Evolutionary conservation across 306 rosid species (phyloP).

Genomic region (Quercus ilex): DNA sequence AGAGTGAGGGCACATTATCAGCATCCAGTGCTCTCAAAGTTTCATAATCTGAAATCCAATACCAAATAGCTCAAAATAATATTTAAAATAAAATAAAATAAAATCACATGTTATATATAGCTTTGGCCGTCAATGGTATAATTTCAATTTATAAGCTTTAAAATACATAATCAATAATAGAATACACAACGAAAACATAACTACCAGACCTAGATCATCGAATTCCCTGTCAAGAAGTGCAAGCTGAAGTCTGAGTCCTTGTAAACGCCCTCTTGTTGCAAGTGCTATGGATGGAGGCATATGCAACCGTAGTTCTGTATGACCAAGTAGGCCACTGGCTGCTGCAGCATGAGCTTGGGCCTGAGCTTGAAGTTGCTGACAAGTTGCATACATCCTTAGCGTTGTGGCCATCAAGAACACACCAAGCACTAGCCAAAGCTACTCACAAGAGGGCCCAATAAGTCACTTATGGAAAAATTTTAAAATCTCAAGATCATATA

Average conservation of each 20-base stretch:
- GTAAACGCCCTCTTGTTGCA: constrained; percentile 83
- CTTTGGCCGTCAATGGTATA: not conserved
- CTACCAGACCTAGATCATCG: constrained; percentile 73
- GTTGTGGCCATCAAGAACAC: constrained; percentile 97
- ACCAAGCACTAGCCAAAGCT: constrained; percentile 97
- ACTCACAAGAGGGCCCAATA: constrained; percentile 5
- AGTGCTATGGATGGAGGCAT: constrained; percentile 92
- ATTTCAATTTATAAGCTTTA: not conserved
- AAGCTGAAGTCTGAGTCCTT: constrained; percentile 97
- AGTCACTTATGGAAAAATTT: constrained; percentile 11
- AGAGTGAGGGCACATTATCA: constrained; percentile 65
- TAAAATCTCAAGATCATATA: not conserved
- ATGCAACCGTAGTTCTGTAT: constrained; percentile 80
- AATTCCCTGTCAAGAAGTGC: constrained; percentile 98
- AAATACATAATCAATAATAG: not conserved
- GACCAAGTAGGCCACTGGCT: constrained; percentile 86
- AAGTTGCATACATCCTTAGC: constrained; percentile 94
- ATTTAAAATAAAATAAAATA: not conserved
- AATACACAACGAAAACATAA: not conserved
- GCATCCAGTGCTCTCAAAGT: constrained; percentile 84
- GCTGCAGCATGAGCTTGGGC: constrained; percentile 93
- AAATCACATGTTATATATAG: not conserved
- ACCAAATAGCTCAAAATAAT: not conserved
- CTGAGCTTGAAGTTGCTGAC: constrained; percentile 97
- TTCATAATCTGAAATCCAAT: constrained; percentile 60